Base-by-base conservation (phyloP, 768 basidiomycete species). In the Mycena capillaripes region DNA sequence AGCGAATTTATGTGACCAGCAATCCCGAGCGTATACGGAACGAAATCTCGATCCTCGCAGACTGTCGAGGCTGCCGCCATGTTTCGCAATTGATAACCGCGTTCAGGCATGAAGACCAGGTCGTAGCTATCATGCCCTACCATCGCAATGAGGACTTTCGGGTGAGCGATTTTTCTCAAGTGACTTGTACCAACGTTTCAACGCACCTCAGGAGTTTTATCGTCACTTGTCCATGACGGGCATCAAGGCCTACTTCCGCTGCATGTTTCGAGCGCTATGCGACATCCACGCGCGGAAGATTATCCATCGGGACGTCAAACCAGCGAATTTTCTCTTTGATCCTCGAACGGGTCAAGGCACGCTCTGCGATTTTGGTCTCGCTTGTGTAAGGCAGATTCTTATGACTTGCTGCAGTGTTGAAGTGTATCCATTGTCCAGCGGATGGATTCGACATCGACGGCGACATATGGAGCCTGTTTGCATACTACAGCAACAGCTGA, bases 301-400 rank as follows among this genome's bases (percentile, higher is more conserved):
- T 77, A 95, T 99, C 61, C 97, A 99, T 81, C 95, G 97, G 53
- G 97, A 99, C 81, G 95, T 99, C 76, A 99, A 99, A 79, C 97
- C 97, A 25, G 97, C 97, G 70, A 99, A 99, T 81, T 99, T 99
- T 80, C 87, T 99, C 40, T 98, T 93, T 80, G 95, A 99, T 80
- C 92, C 95, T 42, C 89, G 87, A 42, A 93, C 92, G 9, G 93
- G 93, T 12, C 85, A 91, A 16, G 98, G 98, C 27, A 94, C 93
- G 0, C 84, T 99, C 10, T 96, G 95, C 75, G 98, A 99, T 81
- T 98, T 98, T 79, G 98, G 98, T 23, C 88, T 99, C 4, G 98
- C 98, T 11, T 96, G 95, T 77, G 97, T 97, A 81, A 76, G 14
- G 68, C 29, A 44, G 23, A 46, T 16, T 63, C 23, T 9, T 34